Evolutionary conservation across 208 protist species (phyloP).

Genomic region (Porcisia deanei): DNA sequence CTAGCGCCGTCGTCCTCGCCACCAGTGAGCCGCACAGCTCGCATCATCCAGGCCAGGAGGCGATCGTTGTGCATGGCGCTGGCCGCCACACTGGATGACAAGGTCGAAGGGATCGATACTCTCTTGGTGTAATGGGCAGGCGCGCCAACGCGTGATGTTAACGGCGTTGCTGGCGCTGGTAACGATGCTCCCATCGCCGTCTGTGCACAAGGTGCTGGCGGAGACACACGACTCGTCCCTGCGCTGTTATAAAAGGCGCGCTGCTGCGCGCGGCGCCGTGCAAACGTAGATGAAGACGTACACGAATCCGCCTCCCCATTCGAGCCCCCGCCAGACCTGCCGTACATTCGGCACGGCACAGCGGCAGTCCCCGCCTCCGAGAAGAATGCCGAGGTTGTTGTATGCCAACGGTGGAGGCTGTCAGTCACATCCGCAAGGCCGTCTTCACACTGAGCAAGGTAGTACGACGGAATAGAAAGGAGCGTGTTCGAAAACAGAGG

Average conservation of each 20-base stretch:
- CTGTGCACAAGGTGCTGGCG: neutral
- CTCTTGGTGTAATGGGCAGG: neutral
- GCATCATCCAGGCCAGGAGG: conserved; percentile 16
- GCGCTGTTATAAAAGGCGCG: conserved; percentile 11
- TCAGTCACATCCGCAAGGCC: conserved; percentile 18
- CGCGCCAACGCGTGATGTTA: neutral
- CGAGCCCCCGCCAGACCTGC: neutral
- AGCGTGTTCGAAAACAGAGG: neutral
- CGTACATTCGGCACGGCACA: neutral
- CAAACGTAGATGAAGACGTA: conserved; percentile 7
- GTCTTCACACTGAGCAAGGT: conserved; percentile 29
- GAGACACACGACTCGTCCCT: neutral
- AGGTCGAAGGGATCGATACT: neutral
- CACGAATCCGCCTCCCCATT: conserved; percentile 11
- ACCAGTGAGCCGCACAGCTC: conserved; percentile 6
- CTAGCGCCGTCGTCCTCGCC: neutral
- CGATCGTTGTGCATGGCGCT: conserved; percentile 6
- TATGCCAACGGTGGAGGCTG: conserved; percentile 19
- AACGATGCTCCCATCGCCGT: neutral
- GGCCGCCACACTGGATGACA: neutral
- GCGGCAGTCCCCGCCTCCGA: neutral
- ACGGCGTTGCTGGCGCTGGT: neutral
- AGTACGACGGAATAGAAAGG: conserved; percentile 17
- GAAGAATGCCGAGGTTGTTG: conserved; percentile 26
- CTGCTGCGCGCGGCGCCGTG: conserved; percentile 22